Base-by-base conservation (phyloP, 176 grass and related monocot species). In the Avena atlantica region DNA sequence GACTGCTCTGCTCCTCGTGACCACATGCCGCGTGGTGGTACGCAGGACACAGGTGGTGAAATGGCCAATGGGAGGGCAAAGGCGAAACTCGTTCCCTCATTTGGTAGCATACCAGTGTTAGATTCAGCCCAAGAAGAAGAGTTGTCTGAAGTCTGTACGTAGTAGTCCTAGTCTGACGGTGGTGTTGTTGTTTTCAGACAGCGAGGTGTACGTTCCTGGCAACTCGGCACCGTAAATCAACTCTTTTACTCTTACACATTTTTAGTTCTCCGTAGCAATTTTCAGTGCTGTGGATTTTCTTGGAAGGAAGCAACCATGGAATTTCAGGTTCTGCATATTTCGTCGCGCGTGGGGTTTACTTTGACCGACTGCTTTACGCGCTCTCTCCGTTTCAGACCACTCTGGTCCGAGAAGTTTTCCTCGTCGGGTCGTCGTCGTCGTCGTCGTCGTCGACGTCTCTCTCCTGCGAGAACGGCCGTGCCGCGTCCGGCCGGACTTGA, bases 381-480 rank as follows among this genome's bases (percentile, higher is more conserved):
- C 25, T 84, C 51, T n/a, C 74, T 48, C 4, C 74, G 6, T 71
- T 65, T 83, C 76, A 66, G 60, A 73, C 78, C 63, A 29, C 31
- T 34, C 45, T 13, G 42, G 5, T 34, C 84, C 15, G 47, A 19
- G 40, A 79, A 34, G 57, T 63, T 90, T 86, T 82, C 78, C 4
- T 53, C 51, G 8, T 19, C 75, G 2, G 23, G 31, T n/a, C n/a
- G 24, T 78, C 78, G 50, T 47, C 57, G 6, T 59, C 70, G 16
- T 34, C 31, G 24, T 78, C 78, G 50, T 47, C 67, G 6, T 60
- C 70, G 16, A 21, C 69, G 40, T 72, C 69, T 21, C 69, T 72
- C 64, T 47, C 31, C 3, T 6, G 70, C 2, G 11, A 47, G 17
- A 61, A 31, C 17, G 8, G 57, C 45, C 42, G 42, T 34, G 12